These are phyloP conservation scores for Podaxis rugospora DNA, from an alignment of 768 basidiomycete species.

Conservation along the genomic window DNA sequence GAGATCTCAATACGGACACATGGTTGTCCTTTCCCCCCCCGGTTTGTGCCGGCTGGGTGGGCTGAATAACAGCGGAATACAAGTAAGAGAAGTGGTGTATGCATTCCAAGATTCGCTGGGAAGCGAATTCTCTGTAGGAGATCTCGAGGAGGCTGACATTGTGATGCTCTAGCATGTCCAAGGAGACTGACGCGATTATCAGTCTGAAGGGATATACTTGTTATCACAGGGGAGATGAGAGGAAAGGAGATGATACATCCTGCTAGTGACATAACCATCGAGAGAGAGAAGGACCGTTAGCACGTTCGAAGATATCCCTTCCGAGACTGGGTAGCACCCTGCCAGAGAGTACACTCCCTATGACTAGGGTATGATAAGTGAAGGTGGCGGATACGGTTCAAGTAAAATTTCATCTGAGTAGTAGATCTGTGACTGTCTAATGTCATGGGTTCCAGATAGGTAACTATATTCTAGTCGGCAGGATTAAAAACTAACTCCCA, in stretches of 20 bases:
- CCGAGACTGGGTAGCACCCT: neutral
- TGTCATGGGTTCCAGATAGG: neutral
- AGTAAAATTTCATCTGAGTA: neutral
- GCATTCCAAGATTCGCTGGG: neutral
- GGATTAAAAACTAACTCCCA: too few relatives aligned
- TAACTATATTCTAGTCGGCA: too few relatives aligned
- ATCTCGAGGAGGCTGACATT: neutral
- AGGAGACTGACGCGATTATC: neutral
- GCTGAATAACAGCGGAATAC: neutral
- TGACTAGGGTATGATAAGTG: neutral
- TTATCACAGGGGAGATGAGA: neutral
- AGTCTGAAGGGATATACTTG: neutral
- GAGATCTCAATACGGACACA: neutral
- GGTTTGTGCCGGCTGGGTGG: neutral
- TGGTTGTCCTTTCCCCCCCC: neutral
- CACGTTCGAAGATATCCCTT: neutral
- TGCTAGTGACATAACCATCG: neutral
- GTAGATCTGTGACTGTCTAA: neutral
- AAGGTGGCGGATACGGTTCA: neutral
- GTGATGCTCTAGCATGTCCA: neutral
- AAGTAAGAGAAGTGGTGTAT: neutral
- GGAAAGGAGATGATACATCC: neutral
- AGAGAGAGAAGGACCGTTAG: neutral
- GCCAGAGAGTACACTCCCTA: neutral
- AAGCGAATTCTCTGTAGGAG: neutral